Evolutionary conservation across 2,329 filamentous ascomycete genomes (phyloP), one percentile per base, ranked within the genome.

Genomic region (Cordyceps farinosa): DNA sequence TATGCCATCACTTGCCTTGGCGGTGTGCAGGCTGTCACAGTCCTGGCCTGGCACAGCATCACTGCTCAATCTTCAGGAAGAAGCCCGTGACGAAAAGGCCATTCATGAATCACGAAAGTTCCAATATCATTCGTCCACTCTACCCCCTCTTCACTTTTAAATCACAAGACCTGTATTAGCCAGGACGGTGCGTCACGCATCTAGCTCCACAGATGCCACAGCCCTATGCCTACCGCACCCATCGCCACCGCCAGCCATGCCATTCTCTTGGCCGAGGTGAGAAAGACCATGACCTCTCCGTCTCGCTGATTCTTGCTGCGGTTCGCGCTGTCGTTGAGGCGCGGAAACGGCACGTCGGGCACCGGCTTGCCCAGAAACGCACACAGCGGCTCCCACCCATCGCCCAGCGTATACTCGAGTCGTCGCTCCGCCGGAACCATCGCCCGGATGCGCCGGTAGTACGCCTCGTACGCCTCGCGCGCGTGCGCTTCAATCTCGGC

Each of bases 321-420:
- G 9, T 48, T 15, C 13, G 47, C 55, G 47, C 50, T 45, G 48
- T 73, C 70, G 27, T 75, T 75, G 0, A 68, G 56, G 27, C 66
- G 66, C 1, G 74, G 74, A 40, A 75, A 75, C 17, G 70, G 62
- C 30, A 64, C 63, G 1, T 64, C 65, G 0, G 74, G 75, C 6
- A 73, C 61, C 0, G 71, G 30, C 65, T 73, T 75, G 0, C 70
- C 73, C 11, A 77, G 38, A 30, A 77, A 77, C 3, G 62, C 50
- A 15, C 75, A 77, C 9, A 77, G 52, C 1, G 76, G 72, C 30
- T 64, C 68, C 74, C 75, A 77, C 1, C 72, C 76, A 8, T 71
- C 67, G 1, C 62, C 59, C 4, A 74, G 54, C 11, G 68, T 65
- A 27, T 67, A 75, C 22, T 75, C 69, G 22, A 77, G 62, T 15